A percentile compares a stretch with the other conserved stretches of the same genome.
These are phyloP conservation scores for Citrus cavaleriei DNA, from an alignment of 345 rosid species.

Conservation along the genomic window DNA sequence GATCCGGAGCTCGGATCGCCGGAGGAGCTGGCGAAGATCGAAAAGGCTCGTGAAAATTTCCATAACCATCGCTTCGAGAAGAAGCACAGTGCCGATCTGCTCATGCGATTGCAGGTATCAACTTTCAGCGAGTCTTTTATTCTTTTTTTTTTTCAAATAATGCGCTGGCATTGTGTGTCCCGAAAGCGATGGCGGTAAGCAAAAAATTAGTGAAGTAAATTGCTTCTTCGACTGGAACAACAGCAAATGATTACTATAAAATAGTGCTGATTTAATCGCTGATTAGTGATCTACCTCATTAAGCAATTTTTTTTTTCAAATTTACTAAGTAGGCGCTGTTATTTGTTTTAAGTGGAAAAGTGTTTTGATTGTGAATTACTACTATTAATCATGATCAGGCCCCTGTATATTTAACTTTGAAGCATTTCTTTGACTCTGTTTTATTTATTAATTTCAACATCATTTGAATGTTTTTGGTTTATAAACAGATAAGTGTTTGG, in stretches of 20 bases:
- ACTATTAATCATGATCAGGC: background rate
- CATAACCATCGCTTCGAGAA: slow-evolving; percentile 45
- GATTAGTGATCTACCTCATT: background rate
- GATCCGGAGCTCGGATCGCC: slow-evolving; percentile 67
- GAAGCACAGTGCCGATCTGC: slow-evolving; percentile 85
- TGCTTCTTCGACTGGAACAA: background rate
- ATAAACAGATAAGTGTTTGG: background rate
- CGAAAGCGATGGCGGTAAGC: background rate
- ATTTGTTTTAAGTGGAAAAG: background rate
- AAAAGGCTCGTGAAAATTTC: slow-evolving; percentile 57
- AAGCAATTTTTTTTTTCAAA: background rate
- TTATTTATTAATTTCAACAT: background rate
- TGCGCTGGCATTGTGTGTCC: background rate
- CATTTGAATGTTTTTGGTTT: background rate
- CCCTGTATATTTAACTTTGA: background rate
- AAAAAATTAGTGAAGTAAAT: background rate
- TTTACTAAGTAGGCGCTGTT: background rate
- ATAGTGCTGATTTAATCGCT: background rate
- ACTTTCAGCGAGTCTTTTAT: background rate
- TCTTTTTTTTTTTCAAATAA: background rate
- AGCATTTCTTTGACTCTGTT: background rate
- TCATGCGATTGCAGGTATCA: slow-evolving; percentile 82
- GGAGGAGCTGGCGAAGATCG: slow-evolving; percentile 55
- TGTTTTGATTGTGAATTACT: background rate
- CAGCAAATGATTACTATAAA: background rate